Conservation (phyloP, 345 rosid species). For the Sonneratia alba region DNA sequence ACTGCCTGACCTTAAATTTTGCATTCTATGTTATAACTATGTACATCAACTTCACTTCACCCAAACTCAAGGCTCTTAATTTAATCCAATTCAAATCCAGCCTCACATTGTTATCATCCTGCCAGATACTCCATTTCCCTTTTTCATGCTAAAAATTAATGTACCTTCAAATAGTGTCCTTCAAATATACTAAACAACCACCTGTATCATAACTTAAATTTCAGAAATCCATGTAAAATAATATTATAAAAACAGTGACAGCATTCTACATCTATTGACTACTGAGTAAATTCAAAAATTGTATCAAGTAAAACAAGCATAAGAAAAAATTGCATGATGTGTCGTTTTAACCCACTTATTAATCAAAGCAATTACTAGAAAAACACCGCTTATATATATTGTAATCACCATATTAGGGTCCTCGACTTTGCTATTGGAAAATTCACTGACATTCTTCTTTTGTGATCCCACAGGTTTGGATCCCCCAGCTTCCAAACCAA, state of each 20-base stretch:
- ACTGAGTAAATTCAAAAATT: background rate
- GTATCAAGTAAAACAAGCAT: background rate
- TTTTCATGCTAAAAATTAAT: background rate
- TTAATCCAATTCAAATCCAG: background rate
- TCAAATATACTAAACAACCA: background rate
- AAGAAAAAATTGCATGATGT: background rate
- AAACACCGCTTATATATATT: background rate
- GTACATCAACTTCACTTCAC: background rate
- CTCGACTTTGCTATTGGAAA: slow-evolving; percentile 24
- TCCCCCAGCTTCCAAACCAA: slow-evolving; percentile 16
- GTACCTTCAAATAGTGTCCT: background rate
- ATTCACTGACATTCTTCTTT: slow-evolving; percentile 19
- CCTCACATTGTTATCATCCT: background rate
- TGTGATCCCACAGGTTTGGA: slow-evolving; percentile 19
- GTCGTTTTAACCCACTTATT: slow-evolving; percentile 1
- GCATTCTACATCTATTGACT: background rate
- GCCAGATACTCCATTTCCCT: background rate
- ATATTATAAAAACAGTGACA: background rate
- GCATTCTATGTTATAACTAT: background rate
- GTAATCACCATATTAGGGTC: slow-evolving; percentile 25
- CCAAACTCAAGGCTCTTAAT: background rate
- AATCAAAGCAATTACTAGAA: background rate
- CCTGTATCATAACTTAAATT: background rate
- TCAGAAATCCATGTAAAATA: background rate
- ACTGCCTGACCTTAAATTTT: background rate